Percentiles rank a stretch among this genome's conserved stretches.
Conservation (phyloP, 495 filamentous ascomycete genomes). For the Cladorrhinum samala region DNA sequence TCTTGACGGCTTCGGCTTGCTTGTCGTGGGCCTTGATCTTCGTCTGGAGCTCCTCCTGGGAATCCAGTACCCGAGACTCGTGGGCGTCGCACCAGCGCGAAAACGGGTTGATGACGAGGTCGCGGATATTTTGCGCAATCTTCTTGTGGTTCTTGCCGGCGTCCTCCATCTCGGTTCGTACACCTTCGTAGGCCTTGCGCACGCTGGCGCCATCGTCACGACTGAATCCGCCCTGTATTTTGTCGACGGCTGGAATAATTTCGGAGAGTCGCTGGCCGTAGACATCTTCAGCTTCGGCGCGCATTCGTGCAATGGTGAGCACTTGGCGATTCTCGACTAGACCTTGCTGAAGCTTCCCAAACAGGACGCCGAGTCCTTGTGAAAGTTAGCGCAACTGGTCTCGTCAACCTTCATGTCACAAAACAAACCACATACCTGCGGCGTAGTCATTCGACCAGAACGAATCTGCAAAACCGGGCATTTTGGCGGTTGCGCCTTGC, state of each 20-base stretch:
- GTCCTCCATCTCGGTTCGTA: constrained; percentile 90
- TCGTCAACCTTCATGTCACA: neutral
- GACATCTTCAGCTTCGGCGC: constrained; percentile 88
- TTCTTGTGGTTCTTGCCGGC: constrained; percentile 86
- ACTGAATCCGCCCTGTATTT: constrained; percentile 74
- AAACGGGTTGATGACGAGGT: constrained; percentile 91
- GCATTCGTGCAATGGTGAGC: constrained; percentile 82
- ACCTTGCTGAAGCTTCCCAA: constrained; percentile 94
- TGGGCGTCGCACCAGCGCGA: constrained; percentile 93
- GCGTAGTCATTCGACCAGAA: constrained; percentile 96
- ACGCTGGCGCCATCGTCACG: constrained; percentile 96
- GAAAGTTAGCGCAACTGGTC: constrained; percentile 15
- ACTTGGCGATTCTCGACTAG: constrained; percentile 93
- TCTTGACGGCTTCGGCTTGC: constrained; percentile 82
- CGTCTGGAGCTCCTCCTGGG: constrained; percentile 84
- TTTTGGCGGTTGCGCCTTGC: constrained; percentile 31
- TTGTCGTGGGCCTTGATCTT: constrained; percentile 89
- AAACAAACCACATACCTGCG: constrained; percentile 50
- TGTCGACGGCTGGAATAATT: constrained; percentile 77
- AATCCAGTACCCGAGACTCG: constrained; percentile 80
- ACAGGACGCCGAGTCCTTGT: constrained; percentile 84
- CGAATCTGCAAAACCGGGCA: constrained; percentile 86
- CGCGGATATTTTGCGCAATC: constrained; percentile 91
- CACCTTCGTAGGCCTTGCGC: constrained; percentile 93
- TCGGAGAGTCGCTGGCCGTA: constrained; percentile 78